Evolutionary conservation across 1,139 yeast species (phyloP).

Genomic region (Candida sanyaensis): DNA sequence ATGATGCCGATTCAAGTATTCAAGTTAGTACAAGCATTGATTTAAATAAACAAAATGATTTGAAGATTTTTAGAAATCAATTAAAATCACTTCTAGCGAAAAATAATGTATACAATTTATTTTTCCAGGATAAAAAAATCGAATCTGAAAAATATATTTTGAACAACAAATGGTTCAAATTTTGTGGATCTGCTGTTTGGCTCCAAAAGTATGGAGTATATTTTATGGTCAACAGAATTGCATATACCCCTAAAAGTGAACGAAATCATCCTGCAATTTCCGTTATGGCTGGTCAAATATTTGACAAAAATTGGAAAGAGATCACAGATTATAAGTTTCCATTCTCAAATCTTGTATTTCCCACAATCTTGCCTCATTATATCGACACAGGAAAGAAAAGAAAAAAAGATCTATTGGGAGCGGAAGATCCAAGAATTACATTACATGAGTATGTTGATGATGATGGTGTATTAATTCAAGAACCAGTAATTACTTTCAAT

Average conservation of each 20-base stretch:
- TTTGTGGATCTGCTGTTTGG: conserved; percentile 38
- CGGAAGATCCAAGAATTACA: conserved; percentile 45
- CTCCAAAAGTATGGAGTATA: conserved; percentile 34
- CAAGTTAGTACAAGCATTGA: conserved; percentile 7
- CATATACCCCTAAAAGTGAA: conserved; percentile 23
- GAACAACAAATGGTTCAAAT: conserved; percentile 27
- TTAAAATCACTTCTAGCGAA: conserved; percentile 4
- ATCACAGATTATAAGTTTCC: conserved; percentile 22
- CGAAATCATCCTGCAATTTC: conserved; percentile 27
- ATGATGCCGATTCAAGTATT: not conserved
- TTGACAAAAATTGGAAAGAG: conserved; percentile 30
- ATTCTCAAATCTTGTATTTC: conserved; percentile 21
- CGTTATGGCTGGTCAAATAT: conserved; percentile 27
- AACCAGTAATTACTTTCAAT: conserved; percentile 49
- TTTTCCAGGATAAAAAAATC: conserved; percentile 13
- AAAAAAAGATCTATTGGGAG: conserved; percentile 30
- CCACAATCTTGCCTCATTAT: conserved; percentile 27
- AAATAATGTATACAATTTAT: conserved; percentile 8
- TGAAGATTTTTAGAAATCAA: conserved; percentile 11
- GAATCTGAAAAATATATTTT: conserved; percentile 17
- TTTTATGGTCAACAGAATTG: conserved; percentile 31
- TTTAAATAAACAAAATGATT: conserved; percentile 12
- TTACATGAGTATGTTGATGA: conserved; percentile 32
- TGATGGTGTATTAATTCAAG: conserved; percentile 25
- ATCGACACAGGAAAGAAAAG: conserved; percentile 22